Conservation (phyloP, 352 stramenopile species). For the Globisporangium rhizosaccharum region DNA sequence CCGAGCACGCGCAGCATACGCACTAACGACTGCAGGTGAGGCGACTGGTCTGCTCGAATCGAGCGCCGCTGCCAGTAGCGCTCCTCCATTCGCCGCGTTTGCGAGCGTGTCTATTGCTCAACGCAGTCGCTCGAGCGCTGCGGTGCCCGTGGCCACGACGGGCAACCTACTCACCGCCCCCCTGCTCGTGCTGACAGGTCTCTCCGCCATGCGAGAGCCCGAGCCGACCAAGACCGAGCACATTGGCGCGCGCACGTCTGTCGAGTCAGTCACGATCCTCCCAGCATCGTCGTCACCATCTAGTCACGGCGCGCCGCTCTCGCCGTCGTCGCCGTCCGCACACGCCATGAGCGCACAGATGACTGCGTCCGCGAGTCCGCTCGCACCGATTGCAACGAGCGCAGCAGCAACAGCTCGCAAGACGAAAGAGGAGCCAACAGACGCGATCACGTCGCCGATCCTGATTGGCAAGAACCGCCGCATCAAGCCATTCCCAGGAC, state of each 20-base stretch:
- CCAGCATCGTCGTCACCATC: constrained; percentile 11
- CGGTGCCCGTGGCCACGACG: constrained; percentile 1
- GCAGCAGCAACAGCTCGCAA: background rate
- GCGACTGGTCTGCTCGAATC: too few relatives aligned
- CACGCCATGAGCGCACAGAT: constrained; percentile 2
- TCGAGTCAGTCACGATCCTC: constrained; percentile 7
- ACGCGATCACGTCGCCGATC: constrained; percentile 13
- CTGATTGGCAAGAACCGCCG: constrained; percentile 3
- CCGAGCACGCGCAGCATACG: background rate
- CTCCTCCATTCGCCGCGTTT: too few relatives aligned
- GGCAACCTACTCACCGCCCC: constrained; percentile 9
- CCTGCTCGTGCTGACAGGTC: constrained; percentile 9
- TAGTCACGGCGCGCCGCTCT: background rate
- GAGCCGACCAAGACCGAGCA: constrained; percentile 4
- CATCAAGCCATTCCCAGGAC: constrained; percentile 4
- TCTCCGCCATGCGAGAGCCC: constrained; percentile 15
- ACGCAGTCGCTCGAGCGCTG: background rate
- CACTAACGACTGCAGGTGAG: background rate
- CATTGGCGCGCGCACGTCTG: background rate
- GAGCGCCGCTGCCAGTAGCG: too few relatives aligned
- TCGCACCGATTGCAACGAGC: background rate
- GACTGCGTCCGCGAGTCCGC: background rate
- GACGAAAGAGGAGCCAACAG: constrained; percentile 12
- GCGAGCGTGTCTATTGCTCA: too few relatives aligned
- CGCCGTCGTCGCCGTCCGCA: constrained; percentile 14